Evolutionary conservation across 2,329 filamentous ascomycete genomes (phyloP), one percentile per base, ranked within the genome.

Genomic region (Amauroascus niger): DNA sequence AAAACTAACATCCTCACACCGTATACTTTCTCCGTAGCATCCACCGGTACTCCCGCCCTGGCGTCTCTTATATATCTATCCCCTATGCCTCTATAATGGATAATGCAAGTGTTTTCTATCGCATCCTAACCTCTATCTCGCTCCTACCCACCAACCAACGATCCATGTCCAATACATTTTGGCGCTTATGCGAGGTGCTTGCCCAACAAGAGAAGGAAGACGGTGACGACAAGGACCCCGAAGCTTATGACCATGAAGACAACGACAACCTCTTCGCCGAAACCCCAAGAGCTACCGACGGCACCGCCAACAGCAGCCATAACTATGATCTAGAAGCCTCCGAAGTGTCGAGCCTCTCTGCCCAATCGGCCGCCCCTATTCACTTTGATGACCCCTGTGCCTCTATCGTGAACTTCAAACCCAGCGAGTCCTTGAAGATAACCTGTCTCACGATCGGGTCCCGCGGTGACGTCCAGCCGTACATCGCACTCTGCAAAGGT

Each of bases 371-470:
- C 0, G 39, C 49, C 1, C 84, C 88, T 0, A 87, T 96, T 35
- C 72, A 91, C 1, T 95, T 96, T 61, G 93, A 97, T 64, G 91
- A 97, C 62, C 83, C 87, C 7, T 83, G 84, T 60, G 87, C 88
- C 3, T 95, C 90, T 0, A 86, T 95, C 55, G 78, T 95, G 58
- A 88, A 93, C 60, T 95, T 96, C 72, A 95, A 95, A 69, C 91
- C 93, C 0, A 72, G 81, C 1, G 78, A 87, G 61, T 76, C 90
- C 1, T 74, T 98, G 66, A 83, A 78, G 18, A 86, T 98, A 56
- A 95, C 91, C 1, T 98, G 93, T 66, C 74, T 98, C 35, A 98
- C 93, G 0, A 98, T 98, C 58, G 93, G 93, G 14, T 96, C 91
- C 11, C 80, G 93, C 55, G 93, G 93, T 22, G 93, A 98, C 66